Percentiles rank a stretch among this genome's conserved stretches.
These are phyloP conservation scores for Phalaenopsis equestris DNA, from an alignment of 106 monocot genomes.

Conservation along the genomic window DNA sequence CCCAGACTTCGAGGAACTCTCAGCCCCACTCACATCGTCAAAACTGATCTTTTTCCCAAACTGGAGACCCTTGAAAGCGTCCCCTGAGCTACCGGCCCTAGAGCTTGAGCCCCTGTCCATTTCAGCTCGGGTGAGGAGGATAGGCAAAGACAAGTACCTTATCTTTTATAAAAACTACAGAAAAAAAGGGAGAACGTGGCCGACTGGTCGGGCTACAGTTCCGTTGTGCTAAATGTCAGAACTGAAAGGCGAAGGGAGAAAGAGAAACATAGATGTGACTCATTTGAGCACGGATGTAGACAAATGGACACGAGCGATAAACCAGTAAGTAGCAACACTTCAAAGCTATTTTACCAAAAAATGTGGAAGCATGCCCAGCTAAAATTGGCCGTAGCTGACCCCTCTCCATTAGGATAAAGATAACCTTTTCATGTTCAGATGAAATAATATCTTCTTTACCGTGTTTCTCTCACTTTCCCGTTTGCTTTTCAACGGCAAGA, in stretches of 20 bases:
- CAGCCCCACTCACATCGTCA: conserved; percentile 1
- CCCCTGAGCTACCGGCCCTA: conserved; percentile 2
- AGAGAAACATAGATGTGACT: not conserved
- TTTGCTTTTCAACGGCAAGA: too few relatives aligned
- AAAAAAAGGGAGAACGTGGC: not conserved
- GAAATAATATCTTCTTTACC: too few relatives aligned
- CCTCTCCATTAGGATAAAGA: too few relatives aligned
- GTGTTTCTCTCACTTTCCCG: too few relatives aligned
- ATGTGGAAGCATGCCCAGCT: not conserved
- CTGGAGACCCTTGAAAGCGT: conserved; percentile 6
- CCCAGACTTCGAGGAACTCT: not conserved
- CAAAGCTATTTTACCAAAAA: not conserved
- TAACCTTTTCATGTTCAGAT: too few relatives aligned
- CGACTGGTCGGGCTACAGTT: not conserved
- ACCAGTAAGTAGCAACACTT: too few relatives aligned
- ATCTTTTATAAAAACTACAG: not conserved
- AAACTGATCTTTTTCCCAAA: conserved; percentile 13
- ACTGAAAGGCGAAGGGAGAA: not conserved
- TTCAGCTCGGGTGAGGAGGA: not conserved
- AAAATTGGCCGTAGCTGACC: not conserved
- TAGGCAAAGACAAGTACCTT: not conserved
- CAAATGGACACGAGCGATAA: not conserved
- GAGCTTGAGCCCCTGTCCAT: conserved; percentile 18
- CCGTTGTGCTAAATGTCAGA: not conserved
- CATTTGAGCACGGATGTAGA: not conserved